Percentiles rank a stretch among this genome's conserved stretches.
phyloP scores from a whole-genome alignment of 2,329 filamentous ascomycete species.

The Ceratocystis papillata region DNA sequence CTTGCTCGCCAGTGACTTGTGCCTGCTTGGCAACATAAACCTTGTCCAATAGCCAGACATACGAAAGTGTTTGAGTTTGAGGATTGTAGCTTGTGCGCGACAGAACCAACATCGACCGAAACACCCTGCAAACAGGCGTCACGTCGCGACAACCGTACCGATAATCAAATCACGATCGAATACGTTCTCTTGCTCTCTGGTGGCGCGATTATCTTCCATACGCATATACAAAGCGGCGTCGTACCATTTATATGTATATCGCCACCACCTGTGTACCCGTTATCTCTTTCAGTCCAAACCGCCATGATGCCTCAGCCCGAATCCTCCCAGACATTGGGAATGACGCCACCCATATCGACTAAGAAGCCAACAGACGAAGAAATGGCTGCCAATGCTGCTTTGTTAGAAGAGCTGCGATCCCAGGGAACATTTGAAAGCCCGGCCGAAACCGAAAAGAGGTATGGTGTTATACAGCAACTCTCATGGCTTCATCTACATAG shows the following conservation, averaged over 20 bases:
- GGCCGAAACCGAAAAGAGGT: conserved; percentile 76
- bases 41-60: background rate
- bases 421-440: conserved; percentile 87
- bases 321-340: conserved; percentile 38
- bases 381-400: conserved; percentile 61
- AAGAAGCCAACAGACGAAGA: conserved; percentile 67
- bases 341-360: conserved; percentile 74
- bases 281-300: background rate
- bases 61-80: background rate
- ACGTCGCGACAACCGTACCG: background rate
- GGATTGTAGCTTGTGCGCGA: background rate
- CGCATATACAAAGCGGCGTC: background rate
- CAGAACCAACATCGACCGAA: background rate
- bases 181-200: background rate
- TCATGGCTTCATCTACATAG: background rate
- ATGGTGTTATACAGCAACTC: conserved; percentile 26
- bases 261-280: background rate
- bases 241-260: background rate
- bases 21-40: background rate
- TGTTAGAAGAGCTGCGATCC: conserved; percentile 72
- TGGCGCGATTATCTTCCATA: background rate
- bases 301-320: conserved; percentile 4
- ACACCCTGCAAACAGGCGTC: background rate
- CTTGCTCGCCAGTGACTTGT: conserved; percentile 3
- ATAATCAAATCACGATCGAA: background rate